These are phyloP conservation scores for Mucor racemosus DNA, from an alignment of 371 early-diverging fungal genomes.

Conservation along the genomic window DNA sequence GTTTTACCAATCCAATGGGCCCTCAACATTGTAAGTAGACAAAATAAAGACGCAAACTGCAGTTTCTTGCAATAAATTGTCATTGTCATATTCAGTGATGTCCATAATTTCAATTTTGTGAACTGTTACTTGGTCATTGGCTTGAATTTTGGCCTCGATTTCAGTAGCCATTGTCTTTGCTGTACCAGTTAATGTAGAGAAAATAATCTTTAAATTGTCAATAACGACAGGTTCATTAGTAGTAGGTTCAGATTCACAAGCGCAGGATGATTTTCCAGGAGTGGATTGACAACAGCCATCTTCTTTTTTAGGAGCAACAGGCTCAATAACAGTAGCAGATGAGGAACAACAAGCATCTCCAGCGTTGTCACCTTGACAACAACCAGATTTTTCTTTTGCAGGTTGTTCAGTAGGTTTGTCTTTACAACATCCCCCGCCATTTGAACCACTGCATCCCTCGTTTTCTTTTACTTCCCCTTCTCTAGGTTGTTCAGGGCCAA, in stretches of 20 bases:
- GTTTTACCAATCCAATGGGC: slow-evolving; percentile 68
- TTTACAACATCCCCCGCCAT: slow-evolving; percentile 39
- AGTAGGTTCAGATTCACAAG: slow-evolving; percentile 17
- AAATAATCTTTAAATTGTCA: slow-evolving; percentile 54
- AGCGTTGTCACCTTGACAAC: slow-evolving; percentile 16
- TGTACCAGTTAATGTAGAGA: slow-evolving; percentile 55
- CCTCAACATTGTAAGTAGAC: slow-evolving; percentile 77
- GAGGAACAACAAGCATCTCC: slow-evolving; percentile 14
- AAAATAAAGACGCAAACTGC: slow-evolving; percentile 68
- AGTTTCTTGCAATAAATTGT: slow-evolving; percentile 65
- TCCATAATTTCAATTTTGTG: slow-evolving; percentile 52
- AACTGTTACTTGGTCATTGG: slow-evolving; percentile 18
- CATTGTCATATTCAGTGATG: slow-evolving; percentile 75
- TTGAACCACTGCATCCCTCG: slow-evolving; percentile 27
- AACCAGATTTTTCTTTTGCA: slow-evolving; percentile 1
- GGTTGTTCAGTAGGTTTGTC: slow-evolving; percentile 7
- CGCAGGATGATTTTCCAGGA: slow-evolving; percentile 18
- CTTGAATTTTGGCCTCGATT: slow-evolving; percentile 35
- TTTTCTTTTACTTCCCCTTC: slow-evolving; percentile 14
- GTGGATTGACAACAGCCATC: slow-evolving; percentile 7
- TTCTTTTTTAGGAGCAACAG: background rate
- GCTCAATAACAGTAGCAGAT: background rate
- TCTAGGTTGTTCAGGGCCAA: slow-evolving; percentile 39
- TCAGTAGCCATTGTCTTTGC: slow-evolving; percentile 50
- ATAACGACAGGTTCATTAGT: slow-evolving; percentile 29